These are phyloP conservation scores for Gossypium lobatum DNA, from an alignment of 441 rosid genomes.

Conservation along the genomic window DNA sequence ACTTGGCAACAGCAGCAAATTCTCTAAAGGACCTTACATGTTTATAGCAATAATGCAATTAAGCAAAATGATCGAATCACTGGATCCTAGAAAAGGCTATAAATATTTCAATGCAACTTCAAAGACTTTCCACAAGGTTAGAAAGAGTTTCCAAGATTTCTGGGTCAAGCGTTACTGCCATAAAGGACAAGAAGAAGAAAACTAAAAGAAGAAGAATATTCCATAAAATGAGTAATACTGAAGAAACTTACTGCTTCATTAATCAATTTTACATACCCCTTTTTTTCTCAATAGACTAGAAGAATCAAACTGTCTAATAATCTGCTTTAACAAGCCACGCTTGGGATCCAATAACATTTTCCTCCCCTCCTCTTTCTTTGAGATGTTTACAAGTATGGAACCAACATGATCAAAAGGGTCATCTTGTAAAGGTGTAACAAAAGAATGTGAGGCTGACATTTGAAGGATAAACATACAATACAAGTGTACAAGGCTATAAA, in stretches of 20 bases:
- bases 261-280: constrained; percentile 53
- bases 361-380: constrained; percentile 79
- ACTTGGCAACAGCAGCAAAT: not conserved
- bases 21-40: not conserved
- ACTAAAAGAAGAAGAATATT: not conserved
- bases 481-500: no score
- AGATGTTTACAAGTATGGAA: constrained; percentile 84
- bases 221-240: not conserved
- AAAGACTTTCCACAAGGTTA: no score
- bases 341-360: constrained; percentile 70
- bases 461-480: constrained; percentile 1
- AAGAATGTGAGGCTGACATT: constrained; percentile 18
- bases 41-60: not conserved
- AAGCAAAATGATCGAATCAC: not conserved
- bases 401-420: constrained; percentile 90
- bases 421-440: constrained; percentile 37
- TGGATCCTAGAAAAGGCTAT: not conserved
- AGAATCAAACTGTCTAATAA: constrained; percentile 76
- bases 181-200: not conserved
- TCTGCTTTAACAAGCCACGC: constrained; percentile 74
- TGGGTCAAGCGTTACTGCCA: not conserved
- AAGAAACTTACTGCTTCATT: not conserved
- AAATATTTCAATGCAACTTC: no score
- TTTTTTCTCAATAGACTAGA: constrained; percentile 57
- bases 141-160: not conserved